Base-by-base conservation (phyloP, 1,139 yeast species). In the Torulaspora globosa region DNA sequence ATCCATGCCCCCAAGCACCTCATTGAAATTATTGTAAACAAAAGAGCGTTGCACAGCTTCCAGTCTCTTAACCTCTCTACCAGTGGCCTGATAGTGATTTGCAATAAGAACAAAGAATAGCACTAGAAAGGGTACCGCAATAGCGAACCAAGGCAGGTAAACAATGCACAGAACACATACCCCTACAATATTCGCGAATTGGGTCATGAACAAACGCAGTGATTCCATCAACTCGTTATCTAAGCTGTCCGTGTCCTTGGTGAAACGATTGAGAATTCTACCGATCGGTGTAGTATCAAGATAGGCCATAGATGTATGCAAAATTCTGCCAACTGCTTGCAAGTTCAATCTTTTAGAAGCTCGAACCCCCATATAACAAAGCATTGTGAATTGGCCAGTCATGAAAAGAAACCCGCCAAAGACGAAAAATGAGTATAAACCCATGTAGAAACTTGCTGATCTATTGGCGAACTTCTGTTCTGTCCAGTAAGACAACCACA, bases 401-500 rank as follows among this genome's bases (percentile, higher is more conserved):
- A 79, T 71, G 53, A 76, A 72, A 1, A 79, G 39, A 28, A 79
- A 75, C 27, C 80, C 72, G 29, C 66, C 52, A 15, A 72, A 48
- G 1, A 81, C 74, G 52, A 82, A 73, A 72, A 78, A 71, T 10
- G 80, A 75, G 60, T 83, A 84, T 38, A 82, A 47, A 2, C 83
- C 96, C 68, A 86, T 84, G 64, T 88, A 89, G 54, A 79, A 78
- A 2, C 76, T 75, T 41, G 74, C 69, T 1, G 77, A 54, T 42
- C 74, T 68, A n/a, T n/a, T n/a, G 68, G 55, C 36, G 58, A 83
- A 87, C 61, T 76, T 80, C 43, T 71, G 44, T 16, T 74, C 76
- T 3, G 84, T 74, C 97, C 97, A 89, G 65, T 78, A 89, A 0
- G 96, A 82, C 51, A 89, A 71, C 95, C 96, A 89, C 16, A 83